Base-by-base conservation (phyloP, 257 asterid genomes). In the Fraxinus excelsior region DNA sequence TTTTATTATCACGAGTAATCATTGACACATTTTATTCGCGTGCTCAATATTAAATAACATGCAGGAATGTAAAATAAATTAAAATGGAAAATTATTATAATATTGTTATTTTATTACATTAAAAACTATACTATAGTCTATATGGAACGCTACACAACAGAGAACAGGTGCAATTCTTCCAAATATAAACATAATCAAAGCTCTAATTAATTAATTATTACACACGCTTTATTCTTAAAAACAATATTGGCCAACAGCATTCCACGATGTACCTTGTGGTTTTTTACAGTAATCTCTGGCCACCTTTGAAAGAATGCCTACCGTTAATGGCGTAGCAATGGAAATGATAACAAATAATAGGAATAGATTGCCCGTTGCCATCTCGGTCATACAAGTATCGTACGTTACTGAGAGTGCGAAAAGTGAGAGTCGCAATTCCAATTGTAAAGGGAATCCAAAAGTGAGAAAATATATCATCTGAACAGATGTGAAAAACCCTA, bases 401-500 rank as follows among this genome's bases (percentile, higher is more conserved):
- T 87, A 87, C 51, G 91, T 87, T 3, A 38, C 69, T 0, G 3
- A 26, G 25, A 89, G 67, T 21, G 90, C 91, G 21, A 23, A 0
- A 25, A 87, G 76, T 13, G 89, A 85, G n/a, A 88, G 76, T 29
- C 83, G 78, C 0, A 86, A 80, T 76, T 86, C 92, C 9, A 85
- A 75, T 68, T 79, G 78, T 67, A 90, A 23, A 2, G 91, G 90
- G 53, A 88, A 82, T 25, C 83, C 88, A 14, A 2, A 14, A 0
- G 89, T 85, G 5, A 88, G 87, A 38, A 84, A 60, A 49, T 76
- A 8, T 79, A 86, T 82, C 81, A 88, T 80, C 62, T 85, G 88
- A 23, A 88, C 76, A 2, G 91, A 84, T 78, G 82, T 79, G 1
- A 53, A 88, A 74, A 88, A 88, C 0, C 92, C 91, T 4, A 85